phyloP scores from a whole-genome alignment of 2,329 filamentous ascomycete species.

The Myriosclerotinia scirpicola region DNA sequence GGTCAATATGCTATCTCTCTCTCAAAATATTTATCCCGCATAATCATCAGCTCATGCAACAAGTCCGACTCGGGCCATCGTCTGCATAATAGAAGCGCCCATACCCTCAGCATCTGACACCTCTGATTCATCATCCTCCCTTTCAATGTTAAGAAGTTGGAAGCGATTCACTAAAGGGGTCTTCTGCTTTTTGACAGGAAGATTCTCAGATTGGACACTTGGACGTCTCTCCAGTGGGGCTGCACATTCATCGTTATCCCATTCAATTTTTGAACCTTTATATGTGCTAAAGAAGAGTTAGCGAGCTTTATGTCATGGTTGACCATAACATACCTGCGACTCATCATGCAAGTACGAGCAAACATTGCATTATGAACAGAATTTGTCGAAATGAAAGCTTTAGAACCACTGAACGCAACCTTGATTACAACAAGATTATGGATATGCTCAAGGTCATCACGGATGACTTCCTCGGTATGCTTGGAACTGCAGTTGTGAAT shows the following conservation, averaged over 20 bases:
- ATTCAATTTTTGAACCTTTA: slow-evolving; percentile 69
- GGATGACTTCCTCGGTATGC: slow-evolving; percentile 63
- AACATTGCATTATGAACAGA: slow-evolving; percentile 74
- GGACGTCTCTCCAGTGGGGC: slow-evolving; percentile 36
- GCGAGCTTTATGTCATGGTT: slow-evolving; percentile 28
- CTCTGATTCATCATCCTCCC: slow-evolving; percentile 40
- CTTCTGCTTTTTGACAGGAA: slow-evolving; percentile 43
- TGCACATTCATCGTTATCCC: slow-evolving; percentile 71
- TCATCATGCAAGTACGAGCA: slow-evolving; percentile 77
- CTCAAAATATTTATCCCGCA: neutral
- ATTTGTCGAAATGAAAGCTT: slow-evolving; percentile 72
- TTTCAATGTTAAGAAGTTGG: slow-evolving; percentile 55
- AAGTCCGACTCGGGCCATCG: neutral
- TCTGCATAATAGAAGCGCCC: slow-evolving; percentile 9
- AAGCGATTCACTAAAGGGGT: slow-evolving; percentile 58
- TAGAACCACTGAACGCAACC: slow-evolving; percentile 57
- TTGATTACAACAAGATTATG: slow-evolving; percentile 73
- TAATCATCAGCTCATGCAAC: neutral
- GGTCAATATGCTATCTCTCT: neutral
- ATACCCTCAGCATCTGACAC: slow-evolving; percentile 24
- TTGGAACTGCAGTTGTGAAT: slow-evolving; percentile 58
- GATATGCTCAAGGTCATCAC: slow-evolving; percentile 77
- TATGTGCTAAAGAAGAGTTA: slow-evolving; percentile 54
- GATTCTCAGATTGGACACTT: slow-evolving; percentile 35
- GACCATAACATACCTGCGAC: slow-evolving; percentile 35